phyloP scores from a whole-genome alignment of 208 protist genomes.

The Blastocrithidia nonstop region DNA sequence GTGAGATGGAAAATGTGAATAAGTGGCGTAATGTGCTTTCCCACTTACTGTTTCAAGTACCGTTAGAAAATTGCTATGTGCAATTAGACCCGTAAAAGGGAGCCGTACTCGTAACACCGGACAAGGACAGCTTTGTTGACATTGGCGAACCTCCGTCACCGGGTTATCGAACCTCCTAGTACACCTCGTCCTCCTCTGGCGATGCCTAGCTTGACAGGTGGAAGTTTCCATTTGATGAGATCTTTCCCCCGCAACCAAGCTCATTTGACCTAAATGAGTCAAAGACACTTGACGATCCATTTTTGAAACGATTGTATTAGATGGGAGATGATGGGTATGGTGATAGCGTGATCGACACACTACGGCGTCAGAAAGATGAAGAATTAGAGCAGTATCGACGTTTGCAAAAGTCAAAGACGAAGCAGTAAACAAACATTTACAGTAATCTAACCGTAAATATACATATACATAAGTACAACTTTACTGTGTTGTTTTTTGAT shows the following conservation, averaged over 20 bases:
- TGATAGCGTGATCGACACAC: constrained; percentile 61
- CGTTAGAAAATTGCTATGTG: constrained; percentile 56
- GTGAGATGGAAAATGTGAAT: constrained; percentile 27
- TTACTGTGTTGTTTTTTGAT: too few relatives aligned
- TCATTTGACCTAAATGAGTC: constrained; percentile 12
- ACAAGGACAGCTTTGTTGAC: constrained; percentile 65
- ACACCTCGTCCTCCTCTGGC: constrained; percentile 21
- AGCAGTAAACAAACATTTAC: background rate
- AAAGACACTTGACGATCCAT: constrained; percentile 31
- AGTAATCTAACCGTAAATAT: background rate
- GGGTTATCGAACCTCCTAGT: constrained; percentile 6
- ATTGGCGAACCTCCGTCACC: constrained; percentile 51
- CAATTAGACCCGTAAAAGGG: constrained; percentile 48
- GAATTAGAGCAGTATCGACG: constrained; percentile 76
- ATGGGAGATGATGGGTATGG: constrained; percentile 44
- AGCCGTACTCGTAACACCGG: constrained; percentile 45
- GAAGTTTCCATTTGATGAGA: constrained; percentile 55
- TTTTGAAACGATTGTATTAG: constrained; percentile 55
- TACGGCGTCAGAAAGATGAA: constrained; percentile 79
- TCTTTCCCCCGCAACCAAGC: constrained; percentile 38
- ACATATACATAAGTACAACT: background rate
- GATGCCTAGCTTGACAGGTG: constrained; percentile 70
- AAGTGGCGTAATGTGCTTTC: constrained; percentile 52
- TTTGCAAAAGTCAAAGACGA: constrained; percentile 6
- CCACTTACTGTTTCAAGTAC: constrained; percentile 60